phyloP scores from a whole-genome alignment of 225 moss, liverwort and hornwort species.

The Takakia lepidozioides region DNA sequence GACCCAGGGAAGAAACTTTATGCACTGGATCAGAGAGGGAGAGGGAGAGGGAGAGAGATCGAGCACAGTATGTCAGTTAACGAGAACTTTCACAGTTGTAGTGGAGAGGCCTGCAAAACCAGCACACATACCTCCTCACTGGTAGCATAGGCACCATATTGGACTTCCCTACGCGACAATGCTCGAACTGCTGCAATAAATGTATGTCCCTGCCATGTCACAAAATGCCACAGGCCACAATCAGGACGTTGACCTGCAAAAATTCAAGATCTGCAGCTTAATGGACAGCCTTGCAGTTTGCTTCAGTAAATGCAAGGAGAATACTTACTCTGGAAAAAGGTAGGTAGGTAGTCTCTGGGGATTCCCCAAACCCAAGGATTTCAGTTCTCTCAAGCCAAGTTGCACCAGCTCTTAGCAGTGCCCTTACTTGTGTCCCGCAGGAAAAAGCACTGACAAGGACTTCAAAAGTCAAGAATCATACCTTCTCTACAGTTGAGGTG shows the following conservation, averaged over 20 bases:
- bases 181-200: slow-evolving; percentile 83
- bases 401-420: neutral
- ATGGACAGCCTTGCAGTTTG: no score
- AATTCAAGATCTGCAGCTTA: no score
- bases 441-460: neutral
- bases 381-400: neutral
- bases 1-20: no score
- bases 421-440: neutral
- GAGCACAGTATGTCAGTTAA: no score
- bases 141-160: slow-evolving; percentile 93
- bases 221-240: slow-evolving; percentile 5
- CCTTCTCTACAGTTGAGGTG: slow-evolving; percentile 91
- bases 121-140: slow-evolving; percentile 61
- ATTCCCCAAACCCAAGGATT: slow-evolving; percentile 1
- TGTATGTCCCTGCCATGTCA: slow-evolving; percentile 62
- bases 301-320: slow-evolving; percentile 3
- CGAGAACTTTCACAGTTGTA: no score
- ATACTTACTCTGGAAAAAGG: no score
- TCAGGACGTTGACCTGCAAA: no score
- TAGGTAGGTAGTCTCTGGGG: no score
- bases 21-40: no score
- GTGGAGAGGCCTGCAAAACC: neutral
- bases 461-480: slow-evolving; percentile 5
- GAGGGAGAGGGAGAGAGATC: no score
- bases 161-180: slow-evolving; percentile 78